Base-by-base conservation (phyloP, 257 asterid genomes). In the Fraxinus americana region DNA sequence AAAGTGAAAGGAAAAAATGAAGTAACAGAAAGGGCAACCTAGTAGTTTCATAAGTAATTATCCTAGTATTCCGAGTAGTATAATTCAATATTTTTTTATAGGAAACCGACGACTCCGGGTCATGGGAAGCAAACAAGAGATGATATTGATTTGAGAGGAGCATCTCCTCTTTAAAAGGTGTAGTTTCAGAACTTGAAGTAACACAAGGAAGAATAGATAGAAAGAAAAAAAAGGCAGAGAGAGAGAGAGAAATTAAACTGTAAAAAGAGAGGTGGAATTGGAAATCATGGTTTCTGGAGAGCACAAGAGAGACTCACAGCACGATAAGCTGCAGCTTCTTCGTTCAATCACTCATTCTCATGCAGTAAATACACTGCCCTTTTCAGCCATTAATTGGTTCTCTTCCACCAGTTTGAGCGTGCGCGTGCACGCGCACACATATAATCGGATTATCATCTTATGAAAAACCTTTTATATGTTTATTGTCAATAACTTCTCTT, bases 271-370 rank as follows among this genome's bases (percentile, higher is more conserved):
- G 12, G 27, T 54, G 10, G 23, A 41, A 41, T 41, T 41, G 48
- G 14, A 76, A 59, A 39, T 50, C 61, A 92, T 89, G 97, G 92
- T 82, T 83, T 89, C 97, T 6, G 85, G 88, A 83, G 94, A 89
- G 90, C 91, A 86, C 72, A 84, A 83, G 74, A 88, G 74, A 80
- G 85, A 82, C 73, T 74, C 82, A 30, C 81, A 87, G 81, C 85
- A 84, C 87, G 96, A 92, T 82, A 88, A 94, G 82, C 89, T 92
- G 72, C 97, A 94, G 82, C 90, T 89, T 81, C 98, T 94, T 82
- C 96, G 94, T 74, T 90, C 97, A 72, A 78, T 90, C 86, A 87
- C 97, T 81, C 87, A 91, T 72, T 94, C 97, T 85, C 92, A 87
- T 82, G 88, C 98, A 68, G 98, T 94, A 92, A 41, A 76, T 72